Conservation (phyloP, 2,329 filamentous ascomycete species). For the Cladosporium cucumerinum region DNA sequence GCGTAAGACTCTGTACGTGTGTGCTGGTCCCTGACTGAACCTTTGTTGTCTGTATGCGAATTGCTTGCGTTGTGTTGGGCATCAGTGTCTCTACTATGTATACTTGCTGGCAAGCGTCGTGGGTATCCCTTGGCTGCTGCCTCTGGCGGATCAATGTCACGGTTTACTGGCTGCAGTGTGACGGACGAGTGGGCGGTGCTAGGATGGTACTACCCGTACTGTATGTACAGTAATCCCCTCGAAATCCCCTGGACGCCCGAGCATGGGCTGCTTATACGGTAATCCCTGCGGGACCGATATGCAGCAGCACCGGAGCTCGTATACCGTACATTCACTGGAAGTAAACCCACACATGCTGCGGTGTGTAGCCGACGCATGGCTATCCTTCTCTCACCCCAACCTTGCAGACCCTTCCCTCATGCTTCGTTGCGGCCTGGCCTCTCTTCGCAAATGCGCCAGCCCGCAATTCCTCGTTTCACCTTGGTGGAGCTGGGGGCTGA, state of each 20-base stretch:
- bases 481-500: neutral
- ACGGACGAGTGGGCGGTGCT: neutral
- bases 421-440: constrained; percentile 3
- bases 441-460: constrained; percentile 7
- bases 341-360: neutral
- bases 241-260: neutral
- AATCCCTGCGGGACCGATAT: neutral
- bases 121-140: neutral
- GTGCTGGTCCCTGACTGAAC: neutral
- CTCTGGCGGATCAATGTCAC: neutral
- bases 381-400: constrained; percentile 8
- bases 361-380: constrained; percentile 8
- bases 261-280: neutral
- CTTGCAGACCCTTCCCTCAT: constrained; percentile 11
- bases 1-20: constrained; percentile 7
- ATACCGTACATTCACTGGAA: neutral
- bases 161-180: neutral
- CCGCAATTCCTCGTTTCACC: constrained; percentile 10
- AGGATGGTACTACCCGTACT: neutral
- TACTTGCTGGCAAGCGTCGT: neutral
- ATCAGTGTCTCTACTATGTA: neutral
- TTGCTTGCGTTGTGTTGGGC: neutral
- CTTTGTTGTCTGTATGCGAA: neutral
- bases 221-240: neutral
- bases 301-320: neutral